Conservation (phyloP, 805 yeast genomes). For the Yamadazyma akitaensis region DNA sequence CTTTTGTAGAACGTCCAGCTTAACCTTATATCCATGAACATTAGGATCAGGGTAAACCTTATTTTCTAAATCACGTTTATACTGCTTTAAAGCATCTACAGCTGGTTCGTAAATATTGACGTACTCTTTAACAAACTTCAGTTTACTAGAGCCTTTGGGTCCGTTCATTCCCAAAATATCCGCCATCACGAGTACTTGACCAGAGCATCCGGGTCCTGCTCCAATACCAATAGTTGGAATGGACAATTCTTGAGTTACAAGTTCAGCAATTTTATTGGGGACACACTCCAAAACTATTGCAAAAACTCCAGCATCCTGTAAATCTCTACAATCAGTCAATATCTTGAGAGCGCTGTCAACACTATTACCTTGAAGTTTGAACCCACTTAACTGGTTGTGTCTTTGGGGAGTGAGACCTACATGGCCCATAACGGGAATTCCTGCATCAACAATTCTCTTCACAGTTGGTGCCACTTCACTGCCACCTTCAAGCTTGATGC, state of each 20-base stretch:
- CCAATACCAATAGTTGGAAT: conserved; percentile 96
- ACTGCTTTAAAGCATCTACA: conserved; percentile 49
- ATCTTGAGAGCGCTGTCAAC: conserved; percentile 52
- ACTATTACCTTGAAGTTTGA: conserved; percentile 76
- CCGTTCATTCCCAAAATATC: conserved; percentile 79
- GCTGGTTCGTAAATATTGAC: conserved; percentile 48
- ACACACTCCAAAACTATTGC: conserved; percentile 79
- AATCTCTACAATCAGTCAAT: conserved; percentile 60
- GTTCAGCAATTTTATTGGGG: conserved; percentile 67
- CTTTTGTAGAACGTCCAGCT: conserved; percentile 51
- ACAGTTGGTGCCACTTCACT: conserved; percentile 53
- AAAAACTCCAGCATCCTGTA: conserved; percentile 77
- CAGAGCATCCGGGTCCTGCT: conserved; percentile 80
- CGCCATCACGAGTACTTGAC: conserved; percentile 86
- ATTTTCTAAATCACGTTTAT: conserved; percentile 56
- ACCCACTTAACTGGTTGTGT: conserved; percentile 77
- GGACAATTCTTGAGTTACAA: conserved; percentile 54
- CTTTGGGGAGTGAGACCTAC: conserved; percentile 92
- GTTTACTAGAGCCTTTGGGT: conserved; percentile 42
- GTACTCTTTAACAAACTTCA: conserved; percentile 75
- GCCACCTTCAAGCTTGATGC: conserved; percentile 86
- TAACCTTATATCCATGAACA: conserved; percentile 65
- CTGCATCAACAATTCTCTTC: conserved; percentile 54
- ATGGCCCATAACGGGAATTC: conserved; percentile 90
- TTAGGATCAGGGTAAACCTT: conserved; percentile 58